Conservation (phyloP, 1,139 yeast species). For the Geotrichum aggregatum region DNA sequence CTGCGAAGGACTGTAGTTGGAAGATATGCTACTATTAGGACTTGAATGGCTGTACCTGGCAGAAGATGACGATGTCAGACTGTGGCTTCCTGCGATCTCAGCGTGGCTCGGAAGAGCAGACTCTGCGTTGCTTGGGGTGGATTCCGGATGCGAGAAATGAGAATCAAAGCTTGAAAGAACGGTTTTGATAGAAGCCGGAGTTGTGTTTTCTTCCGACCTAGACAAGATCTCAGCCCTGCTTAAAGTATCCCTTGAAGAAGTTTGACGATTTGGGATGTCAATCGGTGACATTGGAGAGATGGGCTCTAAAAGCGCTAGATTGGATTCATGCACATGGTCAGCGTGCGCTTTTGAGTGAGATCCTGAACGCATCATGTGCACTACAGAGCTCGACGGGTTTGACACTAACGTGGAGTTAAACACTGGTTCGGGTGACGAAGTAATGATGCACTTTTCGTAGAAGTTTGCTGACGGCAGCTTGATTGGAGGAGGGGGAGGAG, state of each 20-base stretch:
- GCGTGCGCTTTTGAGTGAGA: too few species aligned
- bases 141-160: too few species aligned
- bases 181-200: too few species aligned
- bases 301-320: neutral
- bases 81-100: too few species aligned
- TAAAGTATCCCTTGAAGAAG: neutral
- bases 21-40: slow-evolving; percentile 11
- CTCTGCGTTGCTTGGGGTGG: too few species aligned
- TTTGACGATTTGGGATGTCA: neutral
- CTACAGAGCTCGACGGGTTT: neutral
- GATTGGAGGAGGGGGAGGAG: too few species aligned
- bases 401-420: neutral
- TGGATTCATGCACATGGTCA: neutral
- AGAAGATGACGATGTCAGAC: neutral
- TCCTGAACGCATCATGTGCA: too few species aligned
- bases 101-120: too few species aligned
- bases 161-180: too few species aligned
- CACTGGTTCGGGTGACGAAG: neutral
- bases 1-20: slow-evolving; percentile 1
- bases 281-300: slow-evolving; percentile 13
- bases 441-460: too few species aligned
- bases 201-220: too few species aligned
- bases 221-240: neutral
- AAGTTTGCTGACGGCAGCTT: too few species aligned
- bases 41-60: neutral